Conservation (phyloP, 2,329 filamentous ascomycete genomes). For the Conoideocrella luteorostrata region DNA sequence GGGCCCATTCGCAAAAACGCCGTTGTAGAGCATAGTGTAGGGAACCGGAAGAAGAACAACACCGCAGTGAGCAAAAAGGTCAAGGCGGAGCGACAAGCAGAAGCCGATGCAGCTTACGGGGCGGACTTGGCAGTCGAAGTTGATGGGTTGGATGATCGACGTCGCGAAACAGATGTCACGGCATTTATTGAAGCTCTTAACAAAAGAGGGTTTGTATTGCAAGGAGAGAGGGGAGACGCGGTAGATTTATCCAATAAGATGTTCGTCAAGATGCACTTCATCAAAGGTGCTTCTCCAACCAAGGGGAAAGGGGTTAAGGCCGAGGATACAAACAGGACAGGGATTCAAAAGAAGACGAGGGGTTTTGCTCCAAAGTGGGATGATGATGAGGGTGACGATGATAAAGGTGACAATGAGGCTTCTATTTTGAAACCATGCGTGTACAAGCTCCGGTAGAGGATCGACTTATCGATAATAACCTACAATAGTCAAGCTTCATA, state of each 20-base stretch:
- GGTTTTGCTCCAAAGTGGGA: slow-evolving; percentile 49
- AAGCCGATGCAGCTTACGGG: slow-evolving; percentile 42
- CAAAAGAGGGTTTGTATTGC: slow-evolving; percentile 78
- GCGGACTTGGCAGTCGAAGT: slow-evolving; percentile 62
- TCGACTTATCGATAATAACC: too few relatives aligned
- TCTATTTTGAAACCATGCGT: slow-evolving; percentile 84
- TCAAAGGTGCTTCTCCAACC: slow-evolving; percentile 70
- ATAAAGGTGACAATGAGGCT: slow-evolving; percentile 58
- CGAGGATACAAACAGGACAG: slow-evolving; percentile 34
- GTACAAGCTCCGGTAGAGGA: slow-evolving; percentile 82
- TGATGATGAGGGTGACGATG: slow-evolving; percentile 47
- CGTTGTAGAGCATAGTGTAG: slow-evolving; percentile 63
- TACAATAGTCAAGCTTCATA: too few relatives aligned
- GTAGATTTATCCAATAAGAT: slow-evolving; percentile 89
- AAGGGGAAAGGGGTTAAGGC: slow-evolving; percentile 65
- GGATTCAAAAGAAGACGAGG: slow-evolving; percentile 45
- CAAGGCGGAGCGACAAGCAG: slow-evolving; percentile 34
- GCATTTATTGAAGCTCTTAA: slow-evolving; percentile 80
- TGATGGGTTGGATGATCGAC: slow-evolving; percentile 57
- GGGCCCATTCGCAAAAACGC: slow-evolving; percentile 33
- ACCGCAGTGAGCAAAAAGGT: slow-evolving; percentile 35
- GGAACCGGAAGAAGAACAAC: slow-evolving; percentile 52
- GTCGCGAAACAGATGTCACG: slow-evolving; percentile 75
- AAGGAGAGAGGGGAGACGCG: slow-evolving; percentile 51
- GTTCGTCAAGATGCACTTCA: slow-evolving; percentile 96